These are phyloP conservation scores for Colletotrichum lini DNA, from an alignment of 2,329 filamentous ascomycete species.

Conservation along the genomic window DNA sequence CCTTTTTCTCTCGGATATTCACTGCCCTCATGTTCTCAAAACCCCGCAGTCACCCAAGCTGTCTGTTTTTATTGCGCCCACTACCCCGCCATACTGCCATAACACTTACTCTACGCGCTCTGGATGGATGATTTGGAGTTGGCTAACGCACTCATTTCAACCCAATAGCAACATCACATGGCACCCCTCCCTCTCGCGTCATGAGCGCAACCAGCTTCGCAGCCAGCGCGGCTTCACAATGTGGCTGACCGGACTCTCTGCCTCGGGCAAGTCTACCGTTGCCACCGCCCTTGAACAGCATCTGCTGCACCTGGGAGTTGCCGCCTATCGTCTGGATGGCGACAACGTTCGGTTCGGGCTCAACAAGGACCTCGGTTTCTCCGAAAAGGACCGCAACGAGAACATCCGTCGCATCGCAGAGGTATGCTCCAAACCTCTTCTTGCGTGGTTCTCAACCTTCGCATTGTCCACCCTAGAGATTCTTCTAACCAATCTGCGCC, in stretches of 20 bases:
- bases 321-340: conserved; percentile 94
- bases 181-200: conserved; percentile 85
- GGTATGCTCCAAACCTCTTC: conserved; percentile 53
- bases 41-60: background rate
- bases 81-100: conserved; percentile 3
- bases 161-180: conserved; percentile 85
- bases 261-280: conserved; percentile 97
- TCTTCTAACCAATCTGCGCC: conserved; percentile 8
- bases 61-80: background rate
- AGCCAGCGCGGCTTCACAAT: conserved; percentile 93
- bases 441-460: background rate
- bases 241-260: conserved; percentile 97
- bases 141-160: conserved; percentile 8
- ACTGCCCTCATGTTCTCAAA: background rate
- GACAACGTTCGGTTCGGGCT: conserved; percentile 99
- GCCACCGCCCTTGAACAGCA: conserved; percentile 98
- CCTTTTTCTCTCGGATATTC: background rate
- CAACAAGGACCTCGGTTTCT: conserved; percentile 98
- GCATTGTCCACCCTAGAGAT: background rate
- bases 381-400: conserved; percentile 92
- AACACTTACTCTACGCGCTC: too few relatives aligned
- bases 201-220: conserved; percentile 81
- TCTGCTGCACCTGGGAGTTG: conserved; percentile 85
- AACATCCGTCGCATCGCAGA: conserved; percentile 98
- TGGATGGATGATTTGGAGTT: background rate